Evolutionary conservation across 2,329 filamentous ascomycete species (phyloP).

Genomic region (Alternaria atra): DNA sequence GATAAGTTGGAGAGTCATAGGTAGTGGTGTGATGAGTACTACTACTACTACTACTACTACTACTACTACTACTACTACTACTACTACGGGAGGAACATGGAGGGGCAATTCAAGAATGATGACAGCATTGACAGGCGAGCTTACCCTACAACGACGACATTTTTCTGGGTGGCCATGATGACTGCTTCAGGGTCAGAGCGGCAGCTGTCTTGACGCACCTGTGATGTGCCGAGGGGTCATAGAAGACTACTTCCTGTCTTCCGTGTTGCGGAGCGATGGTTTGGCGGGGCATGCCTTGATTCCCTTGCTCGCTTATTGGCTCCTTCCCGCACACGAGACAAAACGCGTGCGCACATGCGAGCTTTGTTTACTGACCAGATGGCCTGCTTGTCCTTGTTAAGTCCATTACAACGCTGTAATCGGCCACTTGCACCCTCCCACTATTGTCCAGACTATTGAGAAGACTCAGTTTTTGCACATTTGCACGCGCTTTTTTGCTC

Average conservation of each 20-base stretch:
- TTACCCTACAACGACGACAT: slow-evolving; percentile 61
- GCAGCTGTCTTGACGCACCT: slow-evolving; percentile 14
- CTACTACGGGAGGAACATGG: neutral
- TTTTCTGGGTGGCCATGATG: slow-evolving; percentile 23
- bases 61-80: no score
- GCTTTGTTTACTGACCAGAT: slow-evolving; percentile 26
- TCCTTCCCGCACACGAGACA: slow-evolving; percentile 29
- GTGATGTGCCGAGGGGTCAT: slow-evolving; percentile 13
- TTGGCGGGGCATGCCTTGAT: slow-evolving; percentile 22
- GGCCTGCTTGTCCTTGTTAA: slow-evolving; percentile 1
- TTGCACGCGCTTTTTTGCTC: slow-evolving; percentile 9
- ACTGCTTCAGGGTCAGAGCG: slow-evolving; percentile 18
- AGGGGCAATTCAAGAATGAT: neutral
- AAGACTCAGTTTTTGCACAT: neutral
- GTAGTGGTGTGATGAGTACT: neutral
- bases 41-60: neutral
- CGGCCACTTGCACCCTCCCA: neutral
- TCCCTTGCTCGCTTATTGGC: slow-evolving; percentile 28
- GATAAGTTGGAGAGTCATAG: slow-evolving; percentile 1
- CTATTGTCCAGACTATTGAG: neutral
- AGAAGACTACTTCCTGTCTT: neutral
- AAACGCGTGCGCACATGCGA: slow-evolving; percentile 34
- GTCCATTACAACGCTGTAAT: neutral
- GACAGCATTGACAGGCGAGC: slow-evolving; percentile 16
- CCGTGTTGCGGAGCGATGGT: neutral